Conservation (phyloP, 2,329 filamentous ascomycete species). For the Chrysosporium keratinophilum region DNA sequence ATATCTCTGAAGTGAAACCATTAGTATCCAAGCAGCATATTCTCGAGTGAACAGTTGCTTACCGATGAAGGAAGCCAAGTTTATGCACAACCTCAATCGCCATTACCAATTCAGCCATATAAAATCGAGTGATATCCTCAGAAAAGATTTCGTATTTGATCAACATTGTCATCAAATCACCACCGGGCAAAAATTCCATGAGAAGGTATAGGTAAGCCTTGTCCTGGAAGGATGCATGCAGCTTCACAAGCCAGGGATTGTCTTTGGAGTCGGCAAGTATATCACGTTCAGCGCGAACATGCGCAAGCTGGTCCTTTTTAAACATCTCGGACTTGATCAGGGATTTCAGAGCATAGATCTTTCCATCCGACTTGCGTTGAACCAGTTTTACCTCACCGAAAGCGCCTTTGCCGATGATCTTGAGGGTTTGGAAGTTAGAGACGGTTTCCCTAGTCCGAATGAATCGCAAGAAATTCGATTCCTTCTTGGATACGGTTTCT, state of each 20-base stretch:
- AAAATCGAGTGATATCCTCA: slow-evolving; percentile 96
- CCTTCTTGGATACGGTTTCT: slow-evolving; percentile 73
- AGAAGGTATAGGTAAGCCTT: slow-evolving; percentile 94
- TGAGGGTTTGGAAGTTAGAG: slow-evolving; percentile 89
- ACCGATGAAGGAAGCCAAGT: slow-evolving; percentile 97
- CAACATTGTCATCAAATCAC: slow-evolving; percentile 98
- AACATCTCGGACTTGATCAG: slow-evolving; percentile 99
- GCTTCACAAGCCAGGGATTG: slow-evolving; percentile 97
- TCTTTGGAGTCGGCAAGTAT: slow-evolving; percentile 92
- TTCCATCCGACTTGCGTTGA: slow-evolving; percentile 89
- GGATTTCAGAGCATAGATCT: slow-evolving; percentile 97
- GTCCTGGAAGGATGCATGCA: slow-evolving; percentile 97
- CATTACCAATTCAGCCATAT: slow-evolving; percentile 95
- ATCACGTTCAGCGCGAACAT: slow-evolving; percentile 94
- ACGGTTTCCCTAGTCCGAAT: slow-evolving; percentile 93
- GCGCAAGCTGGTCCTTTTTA: slow-evolving; percentile 95
- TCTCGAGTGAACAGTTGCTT: slow-evolving; percentile 29
- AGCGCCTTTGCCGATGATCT: slow-evolving; percentile 97
- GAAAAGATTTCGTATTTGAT: slow-evolving; percentile 99
- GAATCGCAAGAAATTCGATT: slow-evolving; percentile 97
- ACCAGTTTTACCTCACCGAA: slow-evolving; percentile 98
- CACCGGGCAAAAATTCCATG: slow-evolving; percentile 97
- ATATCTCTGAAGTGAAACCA: slow-evolving; percentile 59
- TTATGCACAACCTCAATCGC: slow-evolving; percentile 99
- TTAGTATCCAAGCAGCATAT: neutral